Conservation (phyloP, 2,329 filamentous ascomycete species). For the Colletotrichum tropicale region DNA sequence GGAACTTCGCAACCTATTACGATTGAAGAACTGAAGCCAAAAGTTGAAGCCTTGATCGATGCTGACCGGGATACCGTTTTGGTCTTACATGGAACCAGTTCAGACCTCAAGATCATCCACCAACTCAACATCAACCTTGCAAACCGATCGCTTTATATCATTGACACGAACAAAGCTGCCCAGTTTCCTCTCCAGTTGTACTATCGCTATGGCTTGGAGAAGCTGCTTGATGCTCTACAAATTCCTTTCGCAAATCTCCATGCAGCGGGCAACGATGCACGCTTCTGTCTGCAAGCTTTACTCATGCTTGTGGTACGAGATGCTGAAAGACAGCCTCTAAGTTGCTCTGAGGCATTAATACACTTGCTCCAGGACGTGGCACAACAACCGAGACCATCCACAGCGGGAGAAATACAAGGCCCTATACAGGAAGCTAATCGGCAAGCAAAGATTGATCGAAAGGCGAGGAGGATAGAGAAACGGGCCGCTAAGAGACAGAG, state of each 20-base stretch:
- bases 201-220: slow-evolving; percentile 25
- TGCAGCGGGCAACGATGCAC: slow-evolving; percentile 30
- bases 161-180: slow-evolving; percentile 29
- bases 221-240: slow-evolving; percentile 22
- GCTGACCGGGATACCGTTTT: neutral
- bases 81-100: neutral
- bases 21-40: slow-evolving; percentile 1
- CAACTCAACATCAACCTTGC: neutral
- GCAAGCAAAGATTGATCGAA: neutral
- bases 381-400: neutral
- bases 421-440: neutral
- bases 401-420: neutral
- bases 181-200: slow-evolving; percentile 27
- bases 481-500: neutral
- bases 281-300: slow-evolving; percentile 24
- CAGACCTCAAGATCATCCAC: slow-evolving; percentile 5
- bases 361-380: neutral
- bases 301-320: slow-evolving; percentile 22
- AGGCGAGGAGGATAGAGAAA: neutral
- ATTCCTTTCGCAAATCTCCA: slow-evolving; percentile 25
- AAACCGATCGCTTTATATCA: slow-evolving; percentile 20
- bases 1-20: slow-evolving; percentile 4
- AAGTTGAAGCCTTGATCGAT: neutral
- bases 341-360: neutral
- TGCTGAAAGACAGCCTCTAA: neutral